Percentiles rank a stretch among this genome's conserved stretches.
These are phyloP conservation scores for Cephaloascus fragrans DNA, from an alignment of 805 yeast species.

Conservation along the genomic window DNA sequence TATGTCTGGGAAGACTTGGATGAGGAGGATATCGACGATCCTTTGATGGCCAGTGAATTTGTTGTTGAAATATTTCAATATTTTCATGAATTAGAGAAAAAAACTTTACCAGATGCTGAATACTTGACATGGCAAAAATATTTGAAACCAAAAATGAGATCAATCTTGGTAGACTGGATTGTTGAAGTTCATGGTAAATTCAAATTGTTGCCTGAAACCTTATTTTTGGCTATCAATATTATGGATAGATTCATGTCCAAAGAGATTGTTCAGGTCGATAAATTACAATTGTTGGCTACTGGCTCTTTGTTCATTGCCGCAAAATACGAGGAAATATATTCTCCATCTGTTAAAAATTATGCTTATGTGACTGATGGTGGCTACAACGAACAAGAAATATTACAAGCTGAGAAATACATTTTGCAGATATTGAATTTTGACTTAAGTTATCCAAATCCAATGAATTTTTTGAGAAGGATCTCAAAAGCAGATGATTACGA, in stretches of 20 bases:
- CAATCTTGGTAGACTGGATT: constrained; percentile 88
- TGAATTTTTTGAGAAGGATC: constrained; percentile 80
- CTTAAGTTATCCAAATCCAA: constrained; percentile 78
- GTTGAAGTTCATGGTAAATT: constrained; percentile 82
- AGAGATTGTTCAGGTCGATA: constrained; percentile 66
- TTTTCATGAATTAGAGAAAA: constrained; percentile 59
- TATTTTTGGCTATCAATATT: constrained; percentile 71
- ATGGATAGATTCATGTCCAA: constrained; percentile 81
- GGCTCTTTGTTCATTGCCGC: constrained; percentile 85
- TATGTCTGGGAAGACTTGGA: constrained; percentile 68
- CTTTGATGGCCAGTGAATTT: constrained; percentile 86
- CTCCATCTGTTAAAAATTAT: constrained; percentile 78
- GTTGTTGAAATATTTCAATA: constrained; percentile 80
- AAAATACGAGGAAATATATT: constrained; percentile 84
- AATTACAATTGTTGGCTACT: constrained; percentile 78
- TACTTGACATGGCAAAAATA: constrained; percentile 57
- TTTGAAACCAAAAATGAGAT: constrained; percentile 73
- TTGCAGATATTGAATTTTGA: constrained; percentile 64
- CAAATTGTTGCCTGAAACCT: constrained; percentile 76
- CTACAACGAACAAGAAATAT: constrained; percentile 68
- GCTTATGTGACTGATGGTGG: constrained; percentile 86
- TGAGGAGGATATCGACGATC: constrained; percentile 60
- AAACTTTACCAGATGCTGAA: constrained; percentile 58
- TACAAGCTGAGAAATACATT: constrained; percentile 75
- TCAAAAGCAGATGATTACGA: constrained; percentile 90